A percentile compares a stretch with the other conserved stretches of the same genome.
Conservation (phyloP, 2,329 filamentous ascomycete species). For the Chaetomiaceae sp. region DNA sequence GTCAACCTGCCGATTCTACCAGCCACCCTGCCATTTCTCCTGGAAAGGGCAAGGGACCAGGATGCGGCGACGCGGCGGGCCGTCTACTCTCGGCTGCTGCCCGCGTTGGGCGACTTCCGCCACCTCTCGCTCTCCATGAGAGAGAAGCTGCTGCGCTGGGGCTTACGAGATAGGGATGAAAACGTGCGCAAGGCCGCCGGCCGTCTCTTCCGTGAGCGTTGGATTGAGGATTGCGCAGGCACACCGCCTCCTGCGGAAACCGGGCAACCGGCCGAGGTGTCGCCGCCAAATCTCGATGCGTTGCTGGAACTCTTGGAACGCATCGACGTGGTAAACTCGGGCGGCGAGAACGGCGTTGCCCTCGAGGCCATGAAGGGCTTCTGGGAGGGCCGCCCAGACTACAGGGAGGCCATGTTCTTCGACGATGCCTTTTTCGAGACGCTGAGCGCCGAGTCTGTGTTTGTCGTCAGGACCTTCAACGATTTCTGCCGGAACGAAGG, state of each 20-base stretch:
- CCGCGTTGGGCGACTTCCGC: constrained; percentile 87
- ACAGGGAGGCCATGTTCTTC: constrained; percentile 67
- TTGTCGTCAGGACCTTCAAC: constrained; percentile 89
- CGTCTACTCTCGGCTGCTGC: constrained; percentile 81
- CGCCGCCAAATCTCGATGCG: constrained; percentile 70
- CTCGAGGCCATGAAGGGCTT: constrained; percentile 93
- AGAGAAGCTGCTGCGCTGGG: constrained; percentile 94
- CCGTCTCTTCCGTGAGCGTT: constrained; percentile 86
- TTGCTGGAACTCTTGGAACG: constrained; percentile 87
- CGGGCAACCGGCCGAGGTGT: constrained; percentile 51
- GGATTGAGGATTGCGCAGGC: constrained; percentile 92
- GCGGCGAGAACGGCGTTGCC: constrained; percentile 83
- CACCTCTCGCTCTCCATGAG: constrained; percentile 90
- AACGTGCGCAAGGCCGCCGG: constrained; percentile 89
- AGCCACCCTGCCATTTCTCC: constrained; percentile 75
- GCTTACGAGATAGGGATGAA: constrained; percentile 87
- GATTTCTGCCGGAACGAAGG: constrained; percentile 78
- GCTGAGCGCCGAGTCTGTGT: constrained; percentile 78
- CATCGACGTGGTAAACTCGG: constrained; percentile 88
- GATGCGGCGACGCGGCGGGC: constrained; percentile 80
- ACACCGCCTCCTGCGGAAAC: constrained; percentile 56
- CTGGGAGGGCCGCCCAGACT: constrained; percentile 88
- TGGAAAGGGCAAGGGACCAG: constrained; percentile 86
- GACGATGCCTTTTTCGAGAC: constrained; percentile 76
- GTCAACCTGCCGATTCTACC: constrained; percentile 86